Conservation (phyloP, 257 asterid genomes). For the Solanum corneliomulleri region DNA sequence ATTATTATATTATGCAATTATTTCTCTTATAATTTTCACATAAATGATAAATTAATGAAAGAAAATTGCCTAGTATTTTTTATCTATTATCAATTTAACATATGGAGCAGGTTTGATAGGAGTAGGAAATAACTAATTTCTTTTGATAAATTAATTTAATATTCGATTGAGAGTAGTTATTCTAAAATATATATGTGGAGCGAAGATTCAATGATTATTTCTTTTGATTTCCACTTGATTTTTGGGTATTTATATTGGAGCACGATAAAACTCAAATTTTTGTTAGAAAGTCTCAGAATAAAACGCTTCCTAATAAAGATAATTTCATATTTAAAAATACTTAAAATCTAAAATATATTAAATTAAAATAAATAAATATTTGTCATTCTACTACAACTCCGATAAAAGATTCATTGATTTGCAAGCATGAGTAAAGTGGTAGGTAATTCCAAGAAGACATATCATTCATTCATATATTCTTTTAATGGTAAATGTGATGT, state of each 20-base stretch:
- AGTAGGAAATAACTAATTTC: background rate
- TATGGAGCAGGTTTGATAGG: background rate
- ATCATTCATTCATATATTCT: background rate
- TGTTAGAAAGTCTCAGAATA: fast-evolving
- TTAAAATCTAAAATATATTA: too few species aligned
- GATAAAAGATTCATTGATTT: background rate
- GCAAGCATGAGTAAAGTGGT: background rate
- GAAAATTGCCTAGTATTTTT: background rate
- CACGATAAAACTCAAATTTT: too few species aligned
- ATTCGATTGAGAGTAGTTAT: background rate
- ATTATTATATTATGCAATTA: background rate
- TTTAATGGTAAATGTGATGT: background rate
- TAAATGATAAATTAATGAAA: background rate
- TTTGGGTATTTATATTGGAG: too few species aligned
- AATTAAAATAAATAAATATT: too few species aligned
- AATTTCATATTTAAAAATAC: fast-evolving
- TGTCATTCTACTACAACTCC: fast-evolving
- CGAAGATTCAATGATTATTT: too few species aligned
- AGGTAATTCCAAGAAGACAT: background rate
- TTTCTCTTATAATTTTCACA: background rate
- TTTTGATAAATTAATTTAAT: too few species aligned
- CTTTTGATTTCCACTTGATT: fast-evolving
- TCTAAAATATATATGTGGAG: too few species aligned
- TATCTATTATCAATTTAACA: background rate
- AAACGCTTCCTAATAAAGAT: too few species aligned